Evolutionary conservation across 176 grass and related monocot species (phyloP), one percentile per base, ranked within the genome.

Genomic region (Chrysopogon serrulatus): DNA sequence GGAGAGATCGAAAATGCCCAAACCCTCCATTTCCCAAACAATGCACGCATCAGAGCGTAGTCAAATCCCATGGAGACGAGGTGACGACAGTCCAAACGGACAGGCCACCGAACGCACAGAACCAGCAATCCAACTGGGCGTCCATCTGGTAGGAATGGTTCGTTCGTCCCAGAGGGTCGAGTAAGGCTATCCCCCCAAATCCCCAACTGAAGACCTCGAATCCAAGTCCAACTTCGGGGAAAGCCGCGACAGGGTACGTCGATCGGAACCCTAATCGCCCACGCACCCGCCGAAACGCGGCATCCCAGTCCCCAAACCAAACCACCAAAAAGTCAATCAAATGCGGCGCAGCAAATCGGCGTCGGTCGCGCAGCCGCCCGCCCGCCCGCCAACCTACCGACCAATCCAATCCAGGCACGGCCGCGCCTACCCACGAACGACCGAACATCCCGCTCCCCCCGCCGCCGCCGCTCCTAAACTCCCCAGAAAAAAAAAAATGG

Each of bases 261-360:
- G 40, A 33, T 54, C 70, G 49, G 36, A 70, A 71, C 57, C 88
- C 79, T 86, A 90, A 37, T 39, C 65, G 16, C 72, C 12, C 23
- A 84, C 9, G 4, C 61, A 18, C 69, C 3, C 39, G 18, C n/a
- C 11, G 5, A 82, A 90, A 72, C 12, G 35, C 54, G 10, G 23
- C 65, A 8, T 3, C 9, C 41, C n/a, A 59, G 23, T 4, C 24
- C 60, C 78, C 40, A 3, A 11, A 39, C 19, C 47, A 64, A 15
- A 42, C 39, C 48, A 11, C 24, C n/a, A 3, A 28, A 7, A 21
- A 40, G 21, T 31, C 13, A 49, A 28, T 0, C 30, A 18, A n/a
- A 16, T 44, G 17, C 64, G 3, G 14, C 12, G 2, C 2, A 27
- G 53, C 83, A 30, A 90, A 86, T 73, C 56, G 21, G 21, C 71